A percentile compares a stretch with the other conserved stretches of the same genome.
These are phyloP conservation scores for Cryptosporidium meleagridis DNA, from an alignment of 169 alveolate species.

Conservation along the genomic window DNA sequence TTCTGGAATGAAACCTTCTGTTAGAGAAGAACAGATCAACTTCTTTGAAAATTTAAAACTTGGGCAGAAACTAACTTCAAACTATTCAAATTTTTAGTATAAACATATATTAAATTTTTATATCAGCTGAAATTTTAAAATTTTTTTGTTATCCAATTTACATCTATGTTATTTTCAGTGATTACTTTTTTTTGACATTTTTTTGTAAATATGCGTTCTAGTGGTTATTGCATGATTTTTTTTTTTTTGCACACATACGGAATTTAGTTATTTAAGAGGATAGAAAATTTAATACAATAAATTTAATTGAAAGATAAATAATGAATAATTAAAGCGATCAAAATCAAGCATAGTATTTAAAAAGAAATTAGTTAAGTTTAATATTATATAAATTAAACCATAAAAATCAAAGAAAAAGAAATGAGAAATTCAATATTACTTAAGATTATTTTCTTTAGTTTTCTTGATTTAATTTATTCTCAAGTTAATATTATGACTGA, in stretches of 20 bases:
- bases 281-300: background rate
- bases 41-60: conserved; percentile 38
- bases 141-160: background rate
- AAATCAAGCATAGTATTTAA: background rate
- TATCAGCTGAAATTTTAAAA: background rate
- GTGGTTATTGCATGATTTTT: conserved; percentile 18
- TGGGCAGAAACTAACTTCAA: background rate
- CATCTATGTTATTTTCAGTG: background rate
- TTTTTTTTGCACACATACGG: conserved; percentile 30
- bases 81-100: too few relatives aligned
- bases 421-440: background rate
- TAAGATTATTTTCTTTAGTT: background rate
- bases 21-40: conserved; percentile 39
- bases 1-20: conserved; percentile 62
- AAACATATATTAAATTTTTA: background rate
- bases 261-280: conserved; percentile 20
- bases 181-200: background rate
- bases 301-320: background rate
- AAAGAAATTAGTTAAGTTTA: background rate
- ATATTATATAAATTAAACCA: too few relatives aligned
- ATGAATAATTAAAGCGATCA: background rate
- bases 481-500: conserved; percentile 63
- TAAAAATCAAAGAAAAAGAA: background rate
- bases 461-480: background rate
- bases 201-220: conserved; percentile 9